phyloP scores from a whole-genome alignment of 2,329 filamentous ascomycete genomes.

The Aspergillus pseudoglaucus region DNA sequence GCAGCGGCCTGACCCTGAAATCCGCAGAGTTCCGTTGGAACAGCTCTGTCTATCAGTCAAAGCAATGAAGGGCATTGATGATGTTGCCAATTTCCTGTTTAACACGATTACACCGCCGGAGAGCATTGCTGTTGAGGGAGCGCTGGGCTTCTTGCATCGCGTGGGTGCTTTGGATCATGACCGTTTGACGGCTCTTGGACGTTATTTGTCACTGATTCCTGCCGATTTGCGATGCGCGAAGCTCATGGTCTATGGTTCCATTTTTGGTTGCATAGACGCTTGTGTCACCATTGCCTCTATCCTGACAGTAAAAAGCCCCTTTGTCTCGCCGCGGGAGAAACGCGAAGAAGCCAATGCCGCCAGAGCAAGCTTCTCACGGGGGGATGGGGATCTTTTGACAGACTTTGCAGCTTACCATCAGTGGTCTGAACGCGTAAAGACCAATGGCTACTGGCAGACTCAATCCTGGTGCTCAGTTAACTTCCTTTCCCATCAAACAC shows the following conservation, averaged over 20 bases:
- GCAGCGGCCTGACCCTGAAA: conserved; percentile 85
- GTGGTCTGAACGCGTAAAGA: conserved; percentile 64
- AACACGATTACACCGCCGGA: conserved; percentile 86
- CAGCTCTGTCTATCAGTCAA: conserved; percentile 91
- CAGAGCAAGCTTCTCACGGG: conserved; percentile 63
- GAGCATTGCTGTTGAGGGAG: conserved; percentile 75
- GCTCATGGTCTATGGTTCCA: conserved; percentile 88
- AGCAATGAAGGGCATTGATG: conserved; percentile 76
- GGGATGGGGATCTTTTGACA: conserved; percentile 81
- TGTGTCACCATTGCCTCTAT: conserved; percentile 86
- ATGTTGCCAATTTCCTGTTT: conserved; percentile 74
- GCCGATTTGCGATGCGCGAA: conserved; percentile 90
- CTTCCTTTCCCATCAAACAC: conserved; percentile 74
- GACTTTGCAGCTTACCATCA: conserved; percentile 78
- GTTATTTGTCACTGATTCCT: conserved; percentile 90
- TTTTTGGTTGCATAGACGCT: conserved; percentile 86
- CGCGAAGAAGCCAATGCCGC: conserved; percentile 75
- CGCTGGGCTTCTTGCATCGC: conserved; percentile 67
- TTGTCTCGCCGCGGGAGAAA: conserved; percentile 74
- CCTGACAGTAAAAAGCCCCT: conserved; percentile 81
- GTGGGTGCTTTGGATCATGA: conserved; percentile 87
- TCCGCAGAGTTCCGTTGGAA: conserved; percentile 84
- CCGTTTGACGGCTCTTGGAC: conserved; percentile 81
- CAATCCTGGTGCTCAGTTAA: conserved; percentile 74
- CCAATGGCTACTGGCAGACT: conserved; percentile 38